phyloP scores from a whole-genome alignment of 2,329 filamentous ascomycete genomes.

The Elsinoe australis region DNA sequence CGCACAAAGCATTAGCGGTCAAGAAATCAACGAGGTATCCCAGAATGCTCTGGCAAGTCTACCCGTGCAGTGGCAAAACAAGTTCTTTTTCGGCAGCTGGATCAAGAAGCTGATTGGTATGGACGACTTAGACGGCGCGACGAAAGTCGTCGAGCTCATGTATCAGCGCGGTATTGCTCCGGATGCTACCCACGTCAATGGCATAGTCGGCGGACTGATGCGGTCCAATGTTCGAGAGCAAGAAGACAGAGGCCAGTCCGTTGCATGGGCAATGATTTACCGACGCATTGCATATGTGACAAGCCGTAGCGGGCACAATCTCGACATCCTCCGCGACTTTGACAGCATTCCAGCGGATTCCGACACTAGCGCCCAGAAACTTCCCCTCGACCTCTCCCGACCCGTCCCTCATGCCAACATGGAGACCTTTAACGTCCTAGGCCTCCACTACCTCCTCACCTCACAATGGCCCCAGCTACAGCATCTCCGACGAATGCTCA shows the following conservation, averaged over 20 bases:
- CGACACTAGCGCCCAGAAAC: constrained; percentile 10
- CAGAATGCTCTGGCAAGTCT: constrained; percentile 45
- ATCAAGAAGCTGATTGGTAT: constrained; percentile 72
- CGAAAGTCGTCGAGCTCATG: constrained; percentile 69
- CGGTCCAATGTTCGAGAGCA: constrained; percentile 46
- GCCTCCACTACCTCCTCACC: constrained; percentile 62
- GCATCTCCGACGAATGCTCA: constrained; percentile 55
- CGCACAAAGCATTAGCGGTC: constrained; percentile 22
- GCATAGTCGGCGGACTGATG: constrained; percentile 71
- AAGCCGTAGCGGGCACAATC: not conserved
- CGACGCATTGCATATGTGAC: constrained; percentile 43
- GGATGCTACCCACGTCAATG: constrained; percentile 70
- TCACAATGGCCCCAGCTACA: constrained; percentile 51
- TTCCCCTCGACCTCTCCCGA: constrained; percentile 26
- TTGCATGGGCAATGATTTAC: constrained; percentile 72
- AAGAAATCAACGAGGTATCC: constrained; percentile 42
- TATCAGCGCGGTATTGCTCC: constrained; percentile 59
- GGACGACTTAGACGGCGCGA: constrained; percentile 53
- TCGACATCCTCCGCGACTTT: not conserved
- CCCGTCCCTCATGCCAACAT: constrained; percentile 54
- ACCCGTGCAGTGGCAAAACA: constrained; percentile 53
- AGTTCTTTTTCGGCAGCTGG: constrained; percentile 83
- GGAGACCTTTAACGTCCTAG: constrained; percentile 70
- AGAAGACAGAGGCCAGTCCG: constrained; percentile 53
- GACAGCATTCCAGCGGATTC: not conserved